Base-by-base conservation (phyloP, 768 basidiomycete species). In the Collybia mongolica region DNA sequence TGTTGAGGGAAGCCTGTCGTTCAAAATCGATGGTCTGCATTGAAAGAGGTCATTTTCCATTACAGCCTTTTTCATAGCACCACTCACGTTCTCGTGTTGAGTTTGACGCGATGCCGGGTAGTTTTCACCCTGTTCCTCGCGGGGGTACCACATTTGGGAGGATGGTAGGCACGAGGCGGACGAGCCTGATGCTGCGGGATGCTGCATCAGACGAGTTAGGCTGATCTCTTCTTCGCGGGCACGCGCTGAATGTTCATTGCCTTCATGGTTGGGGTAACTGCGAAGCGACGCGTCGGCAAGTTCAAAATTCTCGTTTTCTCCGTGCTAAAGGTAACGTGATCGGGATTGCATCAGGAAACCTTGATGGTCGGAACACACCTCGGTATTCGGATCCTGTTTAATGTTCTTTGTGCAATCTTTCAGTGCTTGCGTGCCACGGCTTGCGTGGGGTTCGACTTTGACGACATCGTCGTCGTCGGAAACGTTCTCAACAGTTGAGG, bases 141-240 rank as follows among this genome's bases (percentile, higher is more conserved):
- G 29, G 39, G 52, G 48, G 39, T 20, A 38, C 48, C 48, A 43
- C 50, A 52, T 56, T 52, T 46, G 50, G 48, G 42, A 45, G 49
- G 42, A 26, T 35, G 53, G 45, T 28, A 36, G 46, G 36, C 51
- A 54, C 46, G 51, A 56, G 53, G 53, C 46, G 50, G 43, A 9
- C 9, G 44, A 45, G 39, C 37, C 17, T 51, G 18, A 29, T 37
- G 49, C 20, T 43, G 47, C 49, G 19, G 32, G 37, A 14, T 32
- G 14, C 32, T 32, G 32, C 52, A 41, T 36, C 38, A 36, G 36
- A 41, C 22, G 38, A 46, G 36, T 46, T 47, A 28, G 12, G 46
- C 46, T 39, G 23, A 38, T 47, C 26, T 47, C 46, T 47, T 28
- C 46, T 36, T 32, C 32, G 32, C 32, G 32, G 11, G 11, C 32